Base-by-base conservation (phyloP, 2,329 filamentous ascomycete genomes). In the Talaromyces sp. region DNA sequence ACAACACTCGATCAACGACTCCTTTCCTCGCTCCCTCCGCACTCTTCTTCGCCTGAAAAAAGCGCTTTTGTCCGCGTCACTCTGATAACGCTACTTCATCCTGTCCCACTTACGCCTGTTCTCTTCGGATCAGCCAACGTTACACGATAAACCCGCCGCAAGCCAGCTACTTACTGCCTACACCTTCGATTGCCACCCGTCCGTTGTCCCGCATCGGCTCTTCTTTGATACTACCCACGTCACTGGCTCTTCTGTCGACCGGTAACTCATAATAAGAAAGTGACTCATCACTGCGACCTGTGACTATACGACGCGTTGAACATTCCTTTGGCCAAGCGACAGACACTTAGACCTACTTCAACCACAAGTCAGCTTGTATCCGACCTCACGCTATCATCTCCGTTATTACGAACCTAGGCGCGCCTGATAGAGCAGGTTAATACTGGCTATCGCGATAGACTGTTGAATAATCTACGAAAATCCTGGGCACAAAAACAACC, bases 401-500 rank as follows among this genome's bases (percentile, higher is more conserved):
- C 8, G 44, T 18, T 47, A 18, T 23, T 47, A 27, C 44, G 23
- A 47, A 9, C 40, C 44, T 18, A 47, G 44, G 44, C 8, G n/a
- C 44, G 50, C 16, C 50, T 28, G 50, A 31, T 12, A 53, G 27
- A 53, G 50, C 50, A 53, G 50, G 10, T 53, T 16, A 12, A 30
- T 31, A 14, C 28, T 31, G 8, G 23, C 16, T 8, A 53, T 53
- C 14, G 27, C 9, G 30, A n/a, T 23, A 53, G 30, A n/a, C 30
- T 53, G n/a, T 56, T 59, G 57, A 59, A 63, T 55, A 28, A 52
- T 31, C 33, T n/a, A 44, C 40, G 40, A 67, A 65, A 62, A 58
- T 63, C 33, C 54, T 57, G 61, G 56, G 36, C 5, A 40, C 56
- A 66, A 70, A 65, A 36, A 52, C 34, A 23, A 56, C n/a, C 14